Base-by-base conservation (phyloP, 2,329 filamentous ascomycete species). In the Setomelanomma holmii region DNA sequence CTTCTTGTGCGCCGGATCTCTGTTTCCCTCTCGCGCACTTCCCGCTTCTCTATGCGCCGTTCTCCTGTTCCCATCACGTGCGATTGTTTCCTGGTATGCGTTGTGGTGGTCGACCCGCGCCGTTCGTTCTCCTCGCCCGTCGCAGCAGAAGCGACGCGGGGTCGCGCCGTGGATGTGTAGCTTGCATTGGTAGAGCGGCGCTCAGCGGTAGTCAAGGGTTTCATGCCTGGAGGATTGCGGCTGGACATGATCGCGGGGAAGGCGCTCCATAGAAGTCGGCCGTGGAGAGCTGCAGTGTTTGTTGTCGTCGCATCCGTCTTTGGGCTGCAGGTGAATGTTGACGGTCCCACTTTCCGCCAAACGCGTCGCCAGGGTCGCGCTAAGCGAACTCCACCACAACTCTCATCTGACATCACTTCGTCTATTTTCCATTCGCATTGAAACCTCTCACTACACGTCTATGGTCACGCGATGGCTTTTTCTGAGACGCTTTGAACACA, bases 11-110 rank as follows among this genome's bases (percentile, higher is more conserved):
- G 61, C 42, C 68, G 61, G 7, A 66, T 60, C 40, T 74, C 69
- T 5, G 66, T 68, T 45, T 76, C 74, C 21, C 68, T 58, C 45
- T 75, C 73, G 36, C 70, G 58, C 47, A 72, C 67, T 43, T 76
- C 69, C 21, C 64, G 63, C 55, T 69, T 69, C 44, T 76, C 74
- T 4, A 62, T 68, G 45, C 73, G 62, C 41, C 70, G 61, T 58
- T 76, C 73, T 8, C 61, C 39, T 11, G 50, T 53, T 21, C 59
- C 60, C 38, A 61, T 63, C 16, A 57, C 47, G 11, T 58, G 56
- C 14, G 71, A 68, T 24, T 64, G 63, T 33, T 71, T 72, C 36
- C 70, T 64, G 22, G 54, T 48, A 52, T 74, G 68, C 41, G 71
- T 55, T 14, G 69, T 56, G 4, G 62, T 63, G 22, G 49, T 45